Evolutionary conservation across 805 yeast species (phyloP), one percentile per base, ranked within the genome.

Genomic region (Candida morakotiae): DNA sequence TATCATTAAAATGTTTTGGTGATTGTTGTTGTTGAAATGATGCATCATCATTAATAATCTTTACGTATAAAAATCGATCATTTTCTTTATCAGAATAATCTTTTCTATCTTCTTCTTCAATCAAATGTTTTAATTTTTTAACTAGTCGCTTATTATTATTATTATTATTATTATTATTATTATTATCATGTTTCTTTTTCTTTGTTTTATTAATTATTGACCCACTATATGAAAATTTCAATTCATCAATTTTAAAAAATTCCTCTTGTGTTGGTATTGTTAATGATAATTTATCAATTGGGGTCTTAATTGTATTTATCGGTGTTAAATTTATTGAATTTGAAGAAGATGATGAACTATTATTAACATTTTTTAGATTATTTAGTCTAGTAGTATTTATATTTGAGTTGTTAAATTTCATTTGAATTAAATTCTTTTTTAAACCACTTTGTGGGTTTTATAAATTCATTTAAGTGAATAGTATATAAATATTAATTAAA

Each of bases 151-250:
- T 6, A 19, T 19, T 19, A 19, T 19, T 19, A 19, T 19, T 19
- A 19, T 19, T 11, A 11, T 13, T 10, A 24, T 10, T 24, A 5
- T 24, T 24, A 24, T 13, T 24, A 24, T 24, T 24, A 19, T 29
- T 19, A 3, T 15, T 7, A 5, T 14, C 7, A 5, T 9, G 22
- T 16, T 8, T 9, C n/a, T 20, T 20, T 13, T 13, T 9, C 18
- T 15, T 9, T n/a, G 9, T 13, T 13, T 22, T 22, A 8, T 9
- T 7, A 11, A 34, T 15, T 3, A 34, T 19, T 4, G 37, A 10
- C 3, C 37, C 37, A 26, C 11, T 16, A 3, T 26, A n/a, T 20
- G 37, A 34, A 27, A 34, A 34, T 13, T 34, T 26, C 25, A 34
- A 34, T 19, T 34, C 31, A 18, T 34, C 23, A 19, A 34, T 20